These are phyloP conservation scores for Papiliotrema fonsecae DNA, from an alignment of 1,284 basidiomycete species.

Conservation along the genomic window DNA sequence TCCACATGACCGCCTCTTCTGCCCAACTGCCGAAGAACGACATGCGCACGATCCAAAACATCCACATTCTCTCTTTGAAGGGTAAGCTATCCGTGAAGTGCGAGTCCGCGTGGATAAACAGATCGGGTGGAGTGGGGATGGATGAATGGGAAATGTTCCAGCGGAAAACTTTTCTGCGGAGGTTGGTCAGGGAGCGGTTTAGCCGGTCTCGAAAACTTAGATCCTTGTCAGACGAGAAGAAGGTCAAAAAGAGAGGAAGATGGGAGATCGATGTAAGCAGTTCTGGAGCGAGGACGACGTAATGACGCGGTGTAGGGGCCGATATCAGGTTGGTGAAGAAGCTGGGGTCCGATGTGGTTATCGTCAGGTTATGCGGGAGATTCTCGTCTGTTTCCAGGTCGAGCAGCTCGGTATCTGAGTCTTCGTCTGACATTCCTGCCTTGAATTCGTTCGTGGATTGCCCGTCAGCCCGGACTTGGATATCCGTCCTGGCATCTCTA, in stretches of 20 bases:
- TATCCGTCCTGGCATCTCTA: background rate
- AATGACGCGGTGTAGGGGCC: slow-evolving; percentile 51
- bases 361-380: slow-evolving; percentile 16
- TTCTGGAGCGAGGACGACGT: slow-evolving; percentile 44
- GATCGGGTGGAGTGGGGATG: slow-evolving; percentile 13
- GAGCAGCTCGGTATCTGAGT: too few relatives aligned
- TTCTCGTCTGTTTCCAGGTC: too few relatives aligned
- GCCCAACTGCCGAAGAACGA: slow-evolving; percentile 41
- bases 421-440: too few relatives aligned
- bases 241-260: slow-evolving; percentile 43
- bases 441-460: slow-evolving; percentile 12
- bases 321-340: slow-evolving; percentile 57
- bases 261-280: slow-evolving; percentile 45
- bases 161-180: slow-evolving; percentile 7
- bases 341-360: slow-evolving; percentile 55
- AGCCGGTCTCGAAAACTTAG: slow-evolving; percentile 18
- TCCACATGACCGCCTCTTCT: slow-evolving; percentile 48
- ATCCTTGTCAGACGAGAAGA: slow-evolving; percentile 42
- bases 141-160: slow-evolving; percentile 18
- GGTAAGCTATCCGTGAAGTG: slow-evolving; percentile 10
- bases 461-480: slow-evolving; percentile 1
- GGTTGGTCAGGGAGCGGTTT: background rate
- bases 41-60: slow-evolving; percentile 29
- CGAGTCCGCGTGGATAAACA: slow-evolving; percentile 4
- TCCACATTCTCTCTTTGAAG: background rate